Base-by-base conservation (phyloP, 2,329 filamentous ascomycete species). In the Emmonsia crescens region DNA sequence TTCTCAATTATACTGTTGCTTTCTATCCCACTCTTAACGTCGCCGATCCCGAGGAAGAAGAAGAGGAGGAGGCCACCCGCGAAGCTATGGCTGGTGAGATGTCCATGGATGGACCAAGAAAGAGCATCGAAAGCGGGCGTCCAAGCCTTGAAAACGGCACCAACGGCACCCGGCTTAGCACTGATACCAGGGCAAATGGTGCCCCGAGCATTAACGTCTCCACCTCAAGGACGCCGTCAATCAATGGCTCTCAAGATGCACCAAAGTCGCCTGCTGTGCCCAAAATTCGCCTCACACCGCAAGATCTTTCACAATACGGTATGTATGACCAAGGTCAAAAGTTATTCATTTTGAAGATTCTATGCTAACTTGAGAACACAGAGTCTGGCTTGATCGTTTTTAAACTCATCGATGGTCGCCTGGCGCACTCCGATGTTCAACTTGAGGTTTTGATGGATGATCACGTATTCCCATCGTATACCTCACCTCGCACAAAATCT, bases 331-430 rank as follows among this genome's bases (percentile, higher is more conserved):
- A 10, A 29, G 14, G 5, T 10, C 19, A 16, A 51, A 59, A 60
- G 5, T 33, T 60, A 19, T 19, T 29, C 4, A 31, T 24, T 24
- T 42, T 16, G 19, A 33, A 31, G 46, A 38, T 48, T 29, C 27
- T 57, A 51, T 63, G 66, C 77, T 81, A 68, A 80, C 68, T 27
- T 12, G 27, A 4, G 49, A 3, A 40, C 60, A 49, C 65, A 86
- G 91, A 97, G 77, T 94, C 89, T 61, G 94, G 94, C 66, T 83
- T 99, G 61, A 81, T 99, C 65, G 89, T 99, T 61, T 97, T 99
- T 82, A 93, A 92, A 72, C 84, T 99, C 62, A 85, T 96, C 72
- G 92, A 97, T 64, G 91, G 88, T 29, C 88, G 96, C 61, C 83
- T 99, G 71, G 83, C 89, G 0, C 85, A 89, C 65, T 84, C 80